Evolutionary conservation across 202 grass and related monocot species (phyloP).

Genomic region (Panicum virgatum): DNA sequence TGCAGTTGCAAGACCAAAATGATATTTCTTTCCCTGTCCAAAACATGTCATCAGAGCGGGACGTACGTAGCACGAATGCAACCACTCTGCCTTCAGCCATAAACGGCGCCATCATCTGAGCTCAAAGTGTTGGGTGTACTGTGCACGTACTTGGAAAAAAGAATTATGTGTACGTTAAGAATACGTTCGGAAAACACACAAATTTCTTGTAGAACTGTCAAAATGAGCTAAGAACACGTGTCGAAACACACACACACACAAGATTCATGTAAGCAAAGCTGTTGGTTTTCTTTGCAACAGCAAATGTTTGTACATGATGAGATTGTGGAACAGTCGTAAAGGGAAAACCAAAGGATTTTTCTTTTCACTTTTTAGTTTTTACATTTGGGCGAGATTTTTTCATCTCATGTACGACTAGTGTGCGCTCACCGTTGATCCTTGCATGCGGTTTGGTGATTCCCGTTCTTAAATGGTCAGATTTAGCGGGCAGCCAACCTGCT

Average conservation of each 20-base stretch:
- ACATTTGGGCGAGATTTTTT: background rate
- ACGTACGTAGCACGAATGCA: conserved; percentile 5
- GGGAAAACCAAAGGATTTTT: too few relatives aligned
- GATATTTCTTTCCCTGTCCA: conserved; percentile 15
- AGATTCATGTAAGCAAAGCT: background rate
- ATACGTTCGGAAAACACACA: background rate
- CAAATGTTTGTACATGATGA: background rate
- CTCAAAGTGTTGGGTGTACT: background rate
- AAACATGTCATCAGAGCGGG: background rate
- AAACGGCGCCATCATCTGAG: background rate
- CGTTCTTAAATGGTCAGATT: conserved; percentile 11
- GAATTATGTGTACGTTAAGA: background rate
- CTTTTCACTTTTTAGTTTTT: background rate
- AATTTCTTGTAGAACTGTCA: background rate
- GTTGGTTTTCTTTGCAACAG: background rate
- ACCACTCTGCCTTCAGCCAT: background rate
- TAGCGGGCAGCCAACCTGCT: background rate
- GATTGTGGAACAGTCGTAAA: background rate
- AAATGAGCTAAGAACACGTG: background rate
- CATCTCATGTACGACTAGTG: background rate
- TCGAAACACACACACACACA: too few relatives aligned
- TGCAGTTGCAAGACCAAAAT: background rate
- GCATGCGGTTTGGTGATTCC: background rate
- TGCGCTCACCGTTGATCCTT: background rate
- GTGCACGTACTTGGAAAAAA: background rate